phyloP scores from a whole-genome alignment of 148 eudicot genomes.

The Fagopyrum esculentum region DNA sequence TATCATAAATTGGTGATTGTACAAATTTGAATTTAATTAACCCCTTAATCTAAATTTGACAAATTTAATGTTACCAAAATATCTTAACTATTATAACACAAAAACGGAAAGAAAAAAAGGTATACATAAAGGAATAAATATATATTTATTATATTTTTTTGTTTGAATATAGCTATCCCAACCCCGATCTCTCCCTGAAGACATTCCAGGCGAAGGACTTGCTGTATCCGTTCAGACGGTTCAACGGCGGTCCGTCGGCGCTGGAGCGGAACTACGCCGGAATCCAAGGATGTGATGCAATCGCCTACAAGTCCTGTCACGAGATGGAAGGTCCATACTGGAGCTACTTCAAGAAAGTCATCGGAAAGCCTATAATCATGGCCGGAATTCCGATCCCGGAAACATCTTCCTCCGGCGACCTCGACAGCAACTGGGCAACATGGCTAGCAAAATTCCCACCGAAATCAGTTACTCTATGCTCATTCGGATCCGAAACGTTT shows the following conservation, averaged over 20 bases:
- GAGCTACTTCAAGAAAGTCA: conserved; percentile 26
- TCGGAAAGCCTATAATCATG: conserved; percentile 30
- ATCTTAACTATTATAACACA: too few species aligned
- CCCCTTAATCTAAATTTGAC: neutral
- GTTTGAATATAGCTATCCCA: neutral
- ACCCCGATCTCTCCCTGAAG: neutral
- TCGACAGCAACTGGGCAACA: conserved; percentile 27
- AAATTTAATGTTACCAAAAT: neutral
- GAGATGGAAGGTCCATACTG: conserved; percentile 39
- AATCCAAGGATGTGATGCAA: conserved; percentile 26
- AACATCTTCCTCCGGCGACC: neutral
- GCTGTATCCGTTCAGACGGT: conserved; percentile 29
- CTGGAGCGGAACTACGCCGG: conserved; percentile 16
- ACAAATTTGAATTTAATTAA: neutral
- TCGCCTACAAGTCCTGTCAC: conserved; percentile 28
- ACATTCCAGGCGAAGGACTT: conserved; percentile 38
- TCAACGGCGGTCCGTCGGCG: conserved; percentile 20
- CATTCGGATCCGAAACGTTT: conserved; percentile 46
- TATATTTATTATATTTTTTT: too few species aligned
- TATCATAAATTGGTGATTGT: too few species aligned
- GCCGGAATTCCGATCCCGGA: conserved; percentile 29
- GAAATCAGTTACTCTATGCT: conserved; percentile 38
- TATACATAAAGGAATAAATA: too few species aligned
- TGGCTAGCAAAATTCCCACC: conserved; percentile 29
- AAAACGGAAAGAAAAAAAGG: too few species aligned